phyloP scores from a whole-genome alignment of 768 basidiomycete species.

The Mycena indigotica region DNA sequence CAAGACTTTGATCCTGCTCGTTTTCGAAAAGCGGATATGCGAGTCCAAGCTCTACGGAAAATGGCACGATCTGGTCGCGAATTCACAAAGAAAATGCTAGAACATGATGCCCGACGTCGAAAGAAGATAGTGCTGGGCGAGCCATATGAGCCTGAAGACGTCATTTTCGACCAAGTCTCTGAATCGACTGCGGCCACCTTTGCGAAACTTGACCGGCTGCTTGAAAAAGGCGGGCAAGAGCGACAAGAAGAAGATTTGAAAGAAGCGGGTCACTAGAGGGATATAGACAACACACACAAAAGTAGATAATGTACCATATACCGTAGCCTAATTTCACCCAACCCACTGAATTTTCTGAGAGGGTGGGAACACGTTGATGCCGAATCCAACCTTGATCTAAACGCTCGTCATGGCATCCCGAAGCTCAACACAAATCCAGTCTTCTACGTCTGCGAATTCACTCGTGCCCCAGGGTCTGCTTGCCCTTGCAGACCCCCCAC shows the following conservation, averaged over 20 bases:
- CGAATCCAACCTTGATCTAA: conserved; percentile 2
- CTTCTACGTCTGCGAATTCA: conserved; percentile 28
- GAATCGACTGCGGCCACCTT: no score
- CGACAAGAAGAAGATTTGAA: no score
- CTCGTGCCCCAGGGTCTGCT: conserved; percentile 39
- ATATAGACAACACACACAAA: background rate
- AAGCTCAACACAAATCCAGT: conserved; percentile 33
- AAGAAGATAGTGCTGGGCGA: conserved; percentile 20
- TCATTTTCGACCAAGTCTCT: no score
- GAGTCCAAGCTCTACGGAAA: conserved; percentile 6
- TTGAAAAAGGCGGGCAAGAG: no score
- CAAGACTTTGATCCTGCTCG: conserved; percentile 13
- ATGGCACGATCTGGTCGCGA: conserved; percentile 18
- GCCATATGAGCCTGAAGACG: conserved; percentile 10
- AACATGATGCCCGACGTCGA: conserved; percentile 8
- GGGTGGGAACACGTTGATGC: background rate
- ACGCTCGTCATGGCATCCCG: conserved; percentile 33
- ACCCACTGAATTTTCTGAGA: background rate
- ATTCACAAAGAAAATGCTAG: conserved; percentile 12
- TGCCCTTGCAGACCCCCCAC: conserved; percentile 66
- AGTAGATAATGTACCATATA: background rate
- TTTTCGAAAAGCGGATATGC: conserved; percentile 12
- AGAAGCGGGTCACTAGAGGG: background rate
- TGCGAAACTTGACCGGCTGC: no score
- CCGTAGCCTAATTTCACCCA: background rate